Base-by-base conservation (phyloP, 768 basidiomycete genomes). In the Suillus ampliporus region DNA sequence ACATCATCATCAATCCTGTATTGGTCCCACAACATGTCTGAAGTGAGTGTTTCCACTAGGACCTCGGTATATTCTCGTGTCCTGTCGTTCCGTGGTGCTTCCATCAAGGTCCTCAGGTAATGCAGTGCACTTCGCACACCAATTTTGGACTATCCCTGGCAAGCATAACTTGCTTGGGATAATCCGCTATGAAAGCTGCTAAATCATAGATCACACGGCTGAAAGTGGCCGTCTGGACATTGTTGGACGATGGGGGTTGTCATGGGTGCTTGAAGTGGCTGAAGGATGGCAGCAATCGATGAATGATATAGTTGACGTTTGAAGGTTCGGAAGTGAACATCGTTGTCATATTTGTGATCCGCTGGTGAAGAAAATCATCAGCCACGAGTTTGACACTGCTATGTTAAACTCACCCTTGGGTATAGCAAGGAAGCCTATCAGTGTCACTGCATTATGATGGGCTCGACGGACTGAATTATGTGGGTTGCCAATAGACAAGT, bases 111-210 rank as follows among this genome's bases (percentile, higher is more conserved):
- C 71, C 70, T 26, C 67, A 58, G 47, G 69, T 35, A 4, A 67
- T 67, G 28, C 68, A 69, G 5, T 60, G 43, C 60, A 61, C 79
- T 65, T 66, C 14, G 75, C 61, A 65, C 79, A 80, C 78, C 77
- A 80, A 3, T 68, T 69, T 54, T 75, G 74, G 1, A 80, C 70
- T 43, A 77, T 65, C 31, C 77, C 70, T n/a, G 5, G 75, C 67
- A 1, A 79, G 61, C 1, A 74, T 56, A 1, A 65, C 72, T 61
- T 80, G 80, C 59, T 82, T 77, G 1, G 77, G 79, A 59, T 81
- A 80, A 61, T 81, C 76, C 0, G 77, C 77, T 62, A 81, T 80
- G 41, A 77, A 78, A 1, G 77, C 70, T 2, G 75, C 78, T 11
- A 81, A 60, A 2, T 69, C 71, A 67, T 73, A 80, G 15, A 79